phyloP scores from a whole-genome alignment of 2,329 filamentous ascomycete species.

The Penicillium sp. region DNA sequence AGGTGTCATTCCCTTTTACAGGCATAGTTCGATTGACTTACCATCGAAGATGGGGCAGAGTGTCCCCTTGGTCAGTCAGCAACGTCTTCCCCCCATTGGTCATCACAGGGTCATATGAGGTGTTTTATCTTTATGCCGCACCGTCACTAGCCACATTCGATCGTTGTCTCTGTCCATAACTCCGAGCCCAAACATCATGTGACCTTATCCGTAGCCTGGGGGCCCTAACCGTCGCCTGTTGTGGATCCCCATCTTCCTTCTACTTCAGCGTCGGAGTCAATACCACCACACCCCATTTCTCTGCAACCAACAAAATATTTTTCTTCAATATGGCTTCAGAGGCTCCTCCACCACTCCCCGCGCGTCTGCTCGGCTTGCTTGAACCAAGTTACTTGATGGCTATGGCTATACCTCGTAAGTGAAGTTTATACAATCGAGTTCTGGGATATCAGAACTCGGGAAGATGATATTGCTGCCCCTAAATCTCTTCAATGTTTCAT shows the following conservation, averaged over 20 bases:
- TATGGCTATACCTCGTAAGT: conserved; percentile 36
- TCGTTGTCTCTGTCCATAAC: not conserved
- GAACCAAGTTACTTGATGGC: conserved; percentile 33
- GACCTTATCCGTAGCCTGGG: not conserved
- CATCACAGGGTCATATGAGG: not conserved
- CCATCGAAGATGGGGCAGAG: not conserved
- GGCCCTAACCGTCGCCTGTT: not conserved
- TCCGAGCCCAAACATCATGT: not conserved
- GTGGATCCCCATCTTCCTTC: not conserved
- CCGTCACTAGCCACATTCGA: not conserved
- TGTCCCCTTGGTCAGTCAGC: not conserved
- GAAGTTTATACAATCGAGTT: not conserved
- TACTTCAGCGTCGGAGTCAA: not conserved
- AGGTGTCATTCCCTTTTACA: too few species aligned
- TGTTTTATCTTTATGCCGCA: not conserved
- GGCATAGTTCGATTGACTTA: too few species aligned
- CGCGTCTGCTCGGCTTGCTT: conserved; percentile 27
- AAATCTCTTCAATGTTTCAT: not conserved
- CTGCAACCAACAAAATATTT: not conserved
- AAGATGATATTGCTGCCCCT: not conserved
- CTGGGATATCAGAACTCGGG: not conserved
- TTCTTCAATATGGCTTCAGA: conserved; percentile 16
- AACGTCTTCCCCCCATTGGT: not conserved
- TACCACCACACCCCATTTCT: not conserved
- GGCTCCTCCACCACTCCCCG: conserved; percentile 16